Evolutionary conservation across 495 filamentous ascomycete genomes (phyloP).

Genomic region (Eremomyces bilateralis): DNA sequence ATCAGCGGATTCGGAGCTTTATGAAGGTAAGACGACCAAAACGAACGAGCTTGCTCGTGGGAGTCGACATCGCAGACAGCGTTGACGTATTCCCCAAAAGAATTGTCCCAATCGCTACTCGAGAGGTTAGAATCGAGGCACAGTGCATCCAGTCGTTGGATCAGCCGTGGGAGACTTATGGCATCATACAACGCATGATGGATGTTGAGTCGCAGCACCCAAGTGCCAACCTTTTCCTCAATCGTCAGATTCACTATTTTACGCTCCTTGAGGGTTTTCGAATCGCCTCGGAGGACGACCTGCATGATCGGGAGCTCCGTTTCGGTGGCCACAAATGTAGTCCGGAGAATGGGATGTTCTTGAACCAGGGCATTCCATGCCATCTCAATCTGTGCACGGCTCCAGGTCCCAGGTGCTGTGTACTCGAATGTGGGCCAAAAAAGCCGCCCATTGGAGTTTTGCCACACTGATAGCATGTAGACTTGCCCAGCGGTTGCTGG

Average conservation of each 20-base stretch:
- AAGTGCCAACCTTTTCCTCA: slow-evolving; percentile 10
- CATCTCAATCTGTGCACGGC: slow-evolving; percentile 15
- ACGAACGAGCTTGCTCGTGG: slow-evolving; percentile 13
- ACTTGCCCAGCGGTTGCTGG: slow-evolving; percentile 51
- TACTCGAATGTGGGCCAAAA: slow-evolving; percentile 46
- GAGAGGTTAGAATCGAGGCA: neutral
- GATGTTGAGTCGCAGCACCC: slow-evolving; percentile 26
- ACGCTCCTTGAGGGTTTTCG: slow-evolving; percentile 7
- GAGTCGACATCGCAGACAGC: slow-evolving; percentile 8
- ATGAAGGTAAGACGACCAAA: slow-evolving; percentile 34
- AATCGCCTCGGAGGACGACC: slow-evolving; percentile 19
- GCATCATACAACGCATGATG: slow-evolving; percentile 43
- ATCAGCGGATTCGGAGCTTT: slow-evolving; percentile 5
- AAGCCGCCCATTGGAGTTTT: slow-evolving; percentile 32
- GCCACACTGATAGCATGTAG: slow-evolving; percentile 48
- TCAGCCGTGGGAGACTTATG: slow-evolving; percentile 28
- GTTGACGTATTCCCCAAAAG: slow-evolving; percentile 15
- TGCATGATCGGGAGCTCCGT: slow-evolving; percentile 30
- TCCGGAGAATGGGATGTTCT: slow-evolving; percentile 37
- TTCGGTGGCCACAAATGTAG: slow-evolving; percentile 30
- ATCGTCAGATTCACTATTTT: slow-evolving; percentile 15
- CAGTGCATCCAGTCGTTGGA: slow-evolving; percentile 22
- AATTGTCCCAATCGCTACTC: neutral
- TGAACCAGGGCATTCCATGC: slow-evolving; percentile 36
- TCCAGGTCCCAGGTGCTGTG: slow-evolving; percentile 13